phyloP scores from a whole-genome alignment of 78 protist species.

The Dictyostelium discoideum region dicty_2.7 NC_007088.5:869001-869500 shows the following conservation, averaged over 20 bases:
- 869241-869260: background rate
- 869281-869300: conserved; percentile 51
- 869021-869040: conserved; percentile 7
- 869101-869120: background rate
- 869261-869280: conserved; percentile 29
- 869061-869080: conserved; percentile 58
- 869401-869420: background rate
- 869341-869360: background rate
- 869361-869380: background rate
- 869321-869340: conserved; percentile 40
- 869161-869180: background rate
- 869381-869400: background rate
- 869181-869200: background rate
- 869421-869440: conserved; percentile 16
- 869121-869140: background rate
- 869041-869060: conserved; percentile 25
- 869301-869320: conserved; percentile 81
- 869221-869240: background rate
- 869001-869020: background rate
- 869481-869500: background rate
- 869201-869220: background rate
- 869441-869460: conserved; percentile 7
- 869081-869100: conserved; percentile 62
- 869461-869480: background rate
- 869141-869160: conserved; percentile 46